These are phyloP conservation scores for Geosmithia flava DNA, from an alignment of 2,329 filamentous ascomycete species.

Conservation along the genomic window DNA sequence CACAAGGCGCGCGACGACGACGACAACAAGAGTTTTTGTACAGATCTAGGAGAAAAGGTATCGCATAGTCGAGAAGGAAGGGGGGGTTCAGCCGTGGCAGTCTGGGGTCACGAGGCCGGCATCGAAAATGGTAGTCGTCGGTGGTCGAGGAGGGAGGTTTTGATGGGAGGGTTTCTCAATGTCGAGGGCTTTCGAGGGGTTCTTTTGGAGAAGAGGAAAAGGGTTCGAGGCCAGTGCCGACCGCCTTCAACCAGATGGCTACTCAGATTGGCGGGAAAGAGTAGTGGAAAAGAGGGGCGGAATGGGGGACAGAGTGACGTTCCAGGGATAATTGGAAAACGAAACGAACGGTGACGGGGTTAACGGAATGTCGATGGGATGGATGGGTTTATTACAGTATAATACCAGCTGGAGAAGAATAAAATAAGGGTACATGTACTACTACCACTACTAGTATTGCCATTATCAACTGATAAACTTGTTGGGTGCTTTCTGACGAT, in stretches of 20 bases:
- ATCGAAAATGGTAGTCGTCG: not conserved
- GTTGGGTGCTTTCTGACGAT: too few species aligned
- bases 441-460: too few species aligned
- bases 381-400: too few species aligned
- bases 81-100: not conserved
- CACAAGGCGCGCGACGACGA: not conserved
- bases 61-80: slow-evolving; percentile 1
- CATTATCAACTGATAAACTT: too few species aligned
- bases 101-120: slow-evolving; percentile 1
- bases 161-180: not conserved
- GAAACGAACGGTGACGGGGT: too few species aligned
- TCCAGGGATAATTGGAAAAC: not conserved
- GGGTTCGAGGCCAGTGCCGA: not conserved
- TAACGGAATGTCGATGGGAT: too few species aligned
- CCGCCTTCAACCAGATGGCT: not conserved
- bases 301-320: not conserved
- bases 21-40: not conserved
- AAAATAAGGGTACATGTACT: too few species aligned
- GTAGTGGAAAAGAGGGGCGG: not conserved
- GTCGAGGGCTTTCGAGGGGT: slow-evolving; percentile 1
- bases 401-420: too few species aligned
- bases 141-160: not conserved
- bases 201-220: not conserved
- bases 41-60: not conserved
- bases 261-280: not conserved